Base-by-base conservation (phyloP, 495 filamentous ascomycete species). In the Glarea lozoyensis region DNA sequence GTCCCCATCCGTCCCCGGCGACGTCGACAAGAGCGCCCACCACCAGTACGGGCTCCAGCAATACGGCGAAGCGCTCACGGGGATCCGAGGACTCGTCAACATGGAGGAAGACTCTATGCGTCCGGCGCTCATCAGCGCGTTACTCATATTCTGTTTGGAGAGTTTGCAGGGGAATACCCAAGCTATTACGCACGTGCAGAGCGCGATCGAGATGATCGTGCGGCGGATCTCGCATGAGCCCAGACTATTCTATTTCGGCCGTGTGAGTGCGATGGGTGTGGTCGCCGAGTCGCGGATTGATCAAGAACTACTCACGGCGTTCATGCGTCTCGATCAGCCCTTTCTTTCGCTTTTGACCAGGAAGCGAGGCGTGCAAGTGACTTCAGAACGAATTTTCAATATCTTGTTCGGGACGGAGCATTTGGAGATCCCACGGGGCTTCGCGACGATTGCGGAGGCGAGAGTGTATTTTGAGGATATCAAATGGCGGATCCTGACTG, bases 71-170 rank as follows among this genome's bases (percentile, higher is more conserved):
- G 51, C 51, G 1, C 32, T 54, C 7, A 45, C 44, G 32, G 37
- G 31, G n/a, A 53, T 53, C 12, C 12, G 41, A 12, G 16, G 38
- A 21, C 42, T 44, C 19, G 36, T 45, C 0, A n/a, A 25, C 13
- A 13, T 31, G 10, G 40, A 31, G 6, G 18, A 46, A 15, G 41
- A 48, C 13, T 37, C 36, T n/a, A 32, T 45, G 2, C 16, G 36
- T 16, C 36, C 36, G 11, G 49, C 49, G 2, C 37, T 53, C 6
- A 53, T 53, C 36, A 48, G 45, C n/a, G 29, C 45, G 1, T 18
- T 53, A 9, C 45, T 54, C 1, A 50, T 46, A 2, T 49, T 49
- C 15, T 49, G 42, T 21, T 54, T 54, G 17, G 51, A 54, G 18
- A 54, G 34, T 16, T 17, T 54, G n/a, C 51, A 49, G 9, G 38